Base-by-base conservation (phyloP, 306 rosid species). In the Mucuna pruriens region DNA sequence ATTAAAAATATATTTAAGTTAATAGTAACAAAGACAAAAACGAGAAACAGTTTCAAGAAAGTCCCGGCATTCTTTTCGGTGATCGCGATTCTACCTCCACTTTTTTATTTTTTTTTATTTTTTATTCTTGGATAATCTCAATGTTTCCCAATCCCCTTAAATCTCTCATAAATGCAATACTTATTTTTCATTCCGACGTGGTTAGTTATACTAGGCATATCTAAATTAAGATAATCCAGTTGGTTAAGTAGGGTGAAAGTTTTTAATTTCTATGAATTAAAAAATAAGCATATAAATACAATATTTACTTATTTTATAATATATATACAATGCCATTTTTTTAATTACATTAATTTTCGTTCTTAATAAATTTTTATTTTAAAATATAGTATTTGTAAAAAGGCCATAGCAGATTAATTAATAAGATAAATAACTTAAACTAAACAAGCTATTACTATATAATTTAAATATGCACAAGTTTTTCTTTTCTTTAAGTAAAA, bases 11-110 rank as follows among this genome's bases (percentile, higher is more conserved):
- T 23, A 22, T 9, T 23, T 57, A 9, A 23, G 64, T 57, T 0
- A 4, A 15, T 26, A n/a, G 54, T 7, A 57, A 60, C 19, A 12
- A 31, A 20, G 17, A 70, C 38, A 31, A 19, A 36, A 6, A 15
- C 40, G 31, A 33, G 44, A 75, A 46, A 58, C 71, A 44, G 63
- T 75, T 29, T 54, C 12, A 67, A 82, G 62, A 63, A 81, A 83
- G 73, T 54, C 52, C 82, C 84, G 89, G 90, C 92, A 73, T 85
- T 85, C 84, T 80, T 71, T 84, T 84, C 8, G 90, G 89, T 55
- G 71, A 71, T 57, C 34, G 76, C 84, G 84, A 29, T 57, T 84
- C 65, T 54, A 83, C 85, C 69, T 82, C 79, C 74, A 5, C 55
- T 65, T 51, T 54, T 45, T 12, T 11, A n/a, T 8, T 45, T 31